Evolutionary conservation across 2,329 filamentous ascomycete genomes (phyloP).

Genomic region (Sphaerulina vaccinii): DNA sequence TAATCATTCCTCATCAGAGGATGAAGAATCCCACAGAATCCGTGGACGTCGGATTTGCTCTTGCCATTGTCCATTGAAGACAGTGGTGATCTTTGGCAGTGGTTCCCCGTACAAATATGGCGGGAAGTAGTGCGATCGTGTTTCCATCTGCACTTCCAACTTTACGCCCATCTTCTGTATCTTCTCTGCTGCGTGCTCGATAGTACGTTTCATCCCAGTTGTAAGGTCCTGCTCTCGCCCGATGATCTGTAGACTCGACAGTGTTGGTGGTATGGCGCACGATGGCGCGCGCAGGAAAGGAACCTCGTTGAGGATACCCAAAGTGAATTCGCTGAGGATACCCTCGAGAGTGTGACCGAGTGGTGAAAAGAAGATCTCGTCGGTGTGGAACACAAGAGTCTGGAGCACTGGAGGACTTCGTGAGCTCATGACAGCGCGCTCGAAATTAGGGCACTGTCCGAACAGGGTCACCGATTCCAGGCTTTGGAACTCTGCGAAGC

Average conservation of each 20-base stretch:
- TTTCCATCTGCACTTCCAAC: constrained; percentile 12
- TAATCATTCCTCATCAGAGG: no score
- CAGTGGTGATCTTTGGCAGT: constrained; percentile 8
- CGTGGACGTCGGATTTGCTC: not conserved
- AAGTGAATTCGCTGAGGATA: no score
- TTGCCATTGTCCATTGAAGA: constrained; percentile 9
- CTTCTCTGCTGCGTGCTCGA: constrained; percentile 12
- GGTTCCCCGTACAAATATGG: constrained; percentile 27
- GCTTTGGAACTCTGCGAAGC: constrained; percentile 21
- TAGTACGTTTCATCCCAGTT: not conserved
- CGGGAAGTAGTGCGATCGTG: constrained; percentile 21
- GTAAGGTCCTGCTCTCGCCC: not conserved
- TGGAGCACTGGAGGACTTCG: constrained; percentile 22
- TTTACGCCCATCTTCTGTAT: constrained; percentile 11
- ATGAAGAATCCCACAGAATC: not conserved
- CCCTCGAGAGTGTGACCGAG: not conserved
- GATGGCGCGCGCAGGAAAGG: constrained; percentile 27
- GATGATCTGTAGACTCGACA: constrained; percentile 10
- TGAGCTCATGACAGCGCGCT: constrained; percentile 25
- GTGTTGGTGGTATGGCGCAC: constrained; percentile 8
- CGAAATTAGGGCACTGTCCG: constrained; percentile 24
- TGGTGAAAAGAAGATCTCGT: constrained; percentile 13
- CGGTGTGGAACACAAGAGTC: constrained; percentile 11
- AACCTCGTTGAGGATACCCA: constrained; percentile 10
- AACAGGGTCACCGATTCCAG: constrained; percentile 20